Evolutionary conservation across 495 filamentous ascomycete species (phyloP).

Genomic region (Aeminium ludgeri): DNA sequence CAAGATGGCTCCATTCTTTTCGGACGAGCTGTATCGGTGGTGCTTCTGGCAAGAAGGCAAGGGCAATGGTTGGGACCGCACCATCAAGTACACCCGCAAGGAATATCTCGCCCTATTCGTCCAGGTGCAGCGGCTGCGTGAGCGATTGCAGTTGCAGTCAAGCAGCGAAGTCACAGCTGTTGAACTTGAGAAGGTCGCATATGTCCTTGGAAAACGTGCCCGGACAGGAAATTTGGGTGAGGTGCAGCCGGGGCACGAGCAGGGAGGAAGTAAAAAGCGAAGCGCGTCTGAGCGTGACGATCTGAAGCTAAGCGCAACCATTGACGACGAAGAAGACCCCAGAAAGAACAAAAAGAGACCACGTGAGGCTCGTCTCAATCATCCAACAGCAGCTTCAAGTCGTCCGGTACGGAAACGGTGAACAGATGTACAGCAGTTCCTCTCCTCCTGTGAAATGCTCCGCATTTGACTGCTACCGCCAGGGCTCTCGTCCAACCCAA

Average conservation of each 20-base stretch:
- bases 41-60: conserved; percentile 30
- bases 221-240: not conserved
- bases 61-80: conserved; percentile 28
- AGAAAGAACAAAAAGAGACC: too few species aligned
- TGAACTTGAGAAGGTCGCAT: conserved; percentile 54
- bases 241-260: not conserved
- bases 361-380: too few species aligned
- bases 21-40: conserved; percentile 60
- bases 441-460: too few species aligned
- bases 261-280: too few species aligned
- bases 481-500: too few species aligned
- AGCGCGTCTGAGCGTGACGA: too few species aligned
- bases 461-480: too few species aligned
- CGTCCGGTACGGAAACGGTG: too few species aligned
- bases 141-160: conserved; percentile 25
- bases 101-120: conserved; percentile 43
- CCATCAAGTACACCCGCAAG: conserved; percentile 46
- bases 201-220: conserved; percentile 27
- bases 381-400: too few species aligned
- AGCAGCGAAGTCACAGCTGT: conserved; percentile 30
- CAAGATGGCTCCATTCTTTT: conserved; percentile 49
- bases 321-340: too few species aligned
- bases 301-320: too few species aligned
- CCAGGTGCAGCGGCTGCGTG: conserved; percentile 28
- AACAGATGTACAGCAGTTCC: too few species aligned